phyloP scores from a whole-genome alignment of 805 yeast species.

The Candida koratica region DNA sequence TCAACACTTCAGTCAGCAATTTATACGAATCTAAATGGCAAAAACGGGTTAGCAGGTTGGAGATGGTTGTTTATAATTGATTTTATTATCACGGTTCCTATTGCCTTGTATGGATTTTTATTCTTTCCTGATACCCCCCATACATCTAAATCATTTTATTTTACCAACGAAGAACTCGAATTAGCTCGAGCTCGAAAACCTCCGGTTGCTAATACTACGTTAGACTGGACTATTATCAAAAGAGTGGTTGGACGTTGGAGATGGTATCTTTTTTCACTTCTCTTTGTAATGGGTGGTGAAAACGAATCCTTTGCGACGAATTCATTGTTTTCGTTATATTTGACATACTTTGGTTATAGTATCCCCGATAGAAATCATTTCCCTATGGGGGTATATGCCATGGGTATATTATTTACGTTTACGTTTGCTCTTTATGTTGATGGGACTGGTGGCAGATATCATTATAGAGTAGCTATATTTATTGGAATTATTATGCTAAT shows the following conservation, averaged over 20 bases:
- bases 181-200: constrained; percentile 34
- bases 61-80: constrained; percentile 68
- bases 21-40: constrained; percentile 42
- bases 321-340: constrained; percentile 32
- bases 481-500: constrained; percentile 41
- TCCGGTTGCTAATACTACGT: constrained; percentile 23
- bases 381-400: constrained; percentile 38
- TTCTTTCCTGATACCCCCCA: constrained; percentile 59
- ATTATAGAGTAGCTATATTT: constrained; percentile 48
- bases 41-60: constrained; percentile 56
- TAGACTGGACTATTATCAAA: constrained; percentile 35
- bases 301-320: constrained; percentile 34
- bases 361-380: constrained; percentile 30
- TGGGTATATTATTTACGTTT: constrained; percentile 31
- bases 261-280: constrained; percentile 33
- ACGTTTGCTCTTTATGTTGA: constrained; percentile 28
- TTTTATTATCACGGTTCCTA: constrained; percentile 54
- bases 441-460: constrained; percentile 34
- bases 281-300: constrained; percentile 37
- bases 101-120: constrained; percentile 52
- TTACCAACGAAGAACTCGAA: constrained; percentile 23
- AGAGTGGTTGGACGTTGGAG: constrained; percentile 39
- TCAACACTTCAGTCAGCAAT: constrained; percentile 58
- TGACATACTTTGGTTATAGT: constrained; percentile 25
- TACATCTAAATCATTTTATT: constrained; percentile 27